phyloP scores from a whole-genome alignment of 2,329 filamentous ascomycete species.

The Gaeumannomyces sp. region DNA sequence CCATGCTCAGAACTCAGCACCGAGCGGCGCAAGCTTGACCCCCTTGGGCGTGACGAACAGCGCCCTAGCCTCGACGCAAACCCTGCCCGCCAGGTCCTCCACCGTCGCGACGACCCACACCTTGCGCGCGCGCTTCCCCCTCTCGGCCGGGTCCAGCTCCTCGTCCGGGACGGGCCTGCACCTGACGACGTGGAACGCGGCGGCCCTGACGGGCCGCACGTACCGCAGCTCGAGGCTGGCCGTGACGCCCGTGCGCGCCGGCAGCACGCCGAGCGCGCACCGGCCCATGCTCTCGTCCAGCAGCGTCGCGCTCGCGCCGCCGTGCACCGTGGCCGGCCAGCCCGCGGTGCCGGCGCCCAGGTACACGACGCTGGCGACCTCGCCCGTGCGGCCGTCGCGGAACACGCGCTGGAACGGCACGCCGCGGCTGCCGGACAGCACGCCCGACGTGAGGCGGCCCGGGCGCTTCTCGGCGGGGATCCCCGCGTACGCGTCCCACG shows the following conservation, averaged over 20 bases:
- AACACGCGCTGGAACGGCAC: slow-evolving; percentile 56
- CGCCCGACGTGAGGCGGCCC: slow-evolving; percentile 33
- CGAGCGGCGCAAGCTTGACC: slow-evolving; percentile 23
- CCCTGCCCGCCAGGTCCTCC: slow-evolving; percentile 46
- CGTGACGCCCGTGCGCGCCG: slow-evolving; percentile 45
- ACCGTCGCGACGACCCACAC: slow-evolving; percentile 47
- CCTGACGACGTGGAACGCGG: slow-evolving; percentile 58
- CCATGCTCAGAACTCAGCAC: slow-evolving; percentile 14
- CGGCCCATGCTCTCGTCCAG: slow-evolving; percentile 65
- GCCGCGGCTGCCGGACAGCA: slow-evolving; percentile 34
- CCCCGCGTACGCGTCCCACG: slow-evolving; percentile 6
- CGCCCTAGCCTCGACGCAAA: slow-evolving; percentile 52
- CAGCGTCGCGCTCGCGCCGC: slow-evolving; percentile 61
- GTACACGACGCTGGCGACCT: slow-evolving; percentile 58
- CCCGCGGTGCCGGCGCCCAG: slow-evolving; percentile 60
- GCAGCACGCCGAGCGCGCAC: slow-evolving; percentile 46
- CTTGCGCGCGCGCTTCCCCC: slow-evolving; percentile 38
- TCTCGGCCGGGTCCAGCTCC: slow-evolving; percentile 19
- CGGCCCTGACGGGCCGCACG: slow-evolving; percentile 50
- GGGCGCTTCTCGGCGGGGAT: slow-evolving; percentile 10
- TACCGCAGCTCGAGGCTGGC: slow-evolving; percentile 57
- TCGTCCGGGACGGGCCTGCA: slow-evolving; percentile 34
- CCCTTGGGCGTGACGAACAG: slow-evolving; percentile 54
- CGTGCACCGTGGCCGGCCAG: slow-evolving; percentile 68
- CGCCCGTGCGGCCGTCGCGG: slow-evolving; percentile 51